Conservation (phyloP, 2,329 filamentous ascomycete genomes). For the Cladophialophora bantiana region DNA sequence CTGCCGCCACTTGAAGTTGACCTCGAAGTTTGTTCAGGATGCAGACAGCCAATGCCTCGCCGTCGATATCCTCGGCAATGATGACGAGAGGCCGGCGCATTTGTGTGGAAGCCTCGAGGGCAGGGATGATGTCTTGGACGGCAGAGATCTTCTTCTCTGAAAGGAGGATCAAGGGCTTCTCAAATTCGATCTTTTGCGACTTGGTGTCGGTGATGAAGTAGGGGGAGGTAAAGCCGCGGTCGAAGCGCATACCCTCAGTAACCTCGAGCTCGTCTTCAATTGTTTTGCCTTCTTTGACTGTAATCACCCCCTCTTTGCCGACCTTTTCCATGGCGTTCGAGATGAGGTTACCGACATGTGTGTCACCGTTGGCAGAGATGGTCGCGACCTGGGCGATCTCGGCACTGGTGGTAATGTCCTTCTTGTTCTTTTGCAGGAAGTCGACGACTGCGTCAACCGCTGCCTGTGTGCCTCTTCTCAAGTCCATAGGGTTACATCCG, state of each 20-base stretch:
- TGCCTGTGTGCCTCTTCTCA: constrained; percentile 94
- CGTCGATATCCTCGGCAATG: constrained; percentile 98
- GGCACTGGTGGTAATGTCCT: constrained; percentile 94
- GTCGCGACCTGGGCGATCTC: constrained; percentile 98
- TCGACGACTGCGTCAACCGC: constrained; percentile 94
- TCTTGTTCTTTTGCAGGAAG: constrained; percentile 93
- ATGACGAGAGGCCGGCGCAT: constrained; percentile 94
- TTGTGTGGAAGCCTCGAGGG: constrained; percentile 95
- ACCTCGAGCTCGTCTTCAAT: constrained; percentile 97
- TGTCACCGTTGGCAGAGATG: constrained; percentile 96
- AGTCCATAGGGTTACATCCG: constrained; percentile 99
- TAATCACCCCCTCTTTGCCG: constrained; percentile 99
- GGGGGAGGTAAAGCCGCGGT: constrained; percentile 96
- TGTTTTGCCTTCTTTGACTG: constrained; percentile 99
- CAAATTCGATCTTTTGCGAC: constrained; percentile 98
- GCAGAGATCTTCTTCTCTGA: constrained; percentile 99
- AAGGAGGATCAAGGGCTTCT: constrained; percentile 97
- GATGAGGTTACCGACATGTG: constrained; percentile 92
- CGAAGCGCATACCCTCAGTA: constrained; percentile 99
- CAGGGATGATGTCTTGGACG: constrained; percentile 97
- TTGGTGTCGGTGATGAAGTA: constrained; percentile 99
- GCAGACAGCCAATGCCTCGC: constrained; percentile 97
- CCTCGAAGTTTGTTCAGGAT: constrained; percentile 99
- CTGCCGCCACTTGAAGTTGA: constrained; percentile 96
- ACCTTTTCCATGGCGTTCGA: constrained; percentile 99